Base-by-base conservation (phyloP, 352 stramenopile species). In the Phytophthora cajani region DNA sequence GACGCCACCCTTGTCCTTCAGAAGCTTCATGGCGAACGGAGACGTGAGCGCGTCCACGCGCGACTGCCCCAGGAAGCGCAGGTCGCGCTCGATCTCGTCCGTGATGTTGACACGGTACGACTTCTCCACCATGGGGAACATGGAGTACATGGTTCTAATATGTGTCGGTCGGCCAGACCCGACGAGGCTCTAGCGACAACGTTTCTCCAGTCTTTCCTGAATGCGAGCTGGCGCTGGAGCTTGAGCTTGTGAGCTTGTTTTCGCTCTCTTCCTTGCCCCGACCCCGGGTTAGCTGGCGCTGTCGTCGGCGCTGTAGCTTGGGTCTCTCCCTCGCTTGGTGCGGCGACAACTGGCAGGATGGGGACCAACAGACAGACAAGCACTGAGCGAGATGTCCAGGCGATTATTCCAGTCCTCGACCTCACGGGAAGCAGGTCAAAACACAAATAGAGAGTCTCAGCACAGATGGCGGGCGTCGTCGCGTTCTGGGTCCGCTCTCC, bases 71-170 rank as follows among this genome's bases (percentile, higher is more conserved):
- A 96, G 72, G 76, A 93, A 96, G 47, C 82, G 84, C 65, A 96
- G 64, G 72, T 96, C 87, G 53, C 88, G 84, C 80, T 94, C 88
- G 59, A 96, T 94, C 75, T 90, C 83, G 11, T 88, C 77, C 33
- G 84, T 94, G 65, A 96, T 88, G 30, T 84, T 75, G 67, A 89
- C 79, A 53, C 84, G 81, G 66, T 92, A 94, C 50, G 87, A 90
- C 74, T 94, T 94, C 74, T 94, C 87, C 40, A 96, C 87, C 61
- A 92, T 82, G 58, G 84, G 85, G 77, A 94, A 94, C 83, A 96
- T 92, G 51, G 86, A 92, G 69, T 86, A 89, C 69, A 82, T 78
- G 42, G 36, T 52, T 56, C 54, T 55, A 33, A 33, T 21, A 30
- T n/a, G 23, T 27, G 12, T 44, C 25, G 14, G 38, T 25, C 58